A percentile compares a stretch with the other conserved stretches of the same genome.
phyloP scores from a whole-genome alignment of 495 filamentous ascomycete genomes.

The Aspergillus olivimuriae region DNA sequence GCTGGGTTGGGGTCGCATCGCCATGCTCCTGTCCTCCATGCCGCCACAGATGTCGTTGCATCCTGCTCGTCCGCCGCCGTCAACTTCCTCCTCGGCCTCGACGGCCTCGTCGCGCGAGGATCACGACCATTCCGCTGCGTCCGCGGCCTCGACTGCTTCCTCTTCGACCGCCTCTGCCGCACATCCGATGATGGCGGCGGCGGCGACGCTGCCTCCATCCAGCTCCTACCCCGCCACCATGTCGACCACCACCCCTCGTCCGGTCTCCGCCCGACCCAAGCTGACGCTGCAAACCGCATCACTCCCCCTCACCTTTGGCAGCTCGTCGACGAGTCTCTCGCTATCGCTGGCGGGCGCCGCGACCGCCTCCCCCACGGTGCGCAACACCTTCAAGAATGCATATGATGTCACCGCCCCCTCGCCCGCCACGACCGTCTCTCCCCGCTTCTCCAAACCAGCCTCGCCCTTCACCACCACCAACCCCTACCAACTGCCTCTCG shows the following conservation, averaged over 20 bases:
- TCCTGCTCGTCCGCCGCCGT: constrained; percentile 10
- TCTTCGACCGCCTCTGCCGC: constrained; percentile 12
- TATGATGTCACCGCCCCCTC: constrained; percentile 63
- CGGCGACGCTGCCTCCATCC: constrained; percentile 18
- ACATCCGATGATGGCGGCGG: constrained; percentile 5
- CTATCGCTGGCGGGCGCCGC: constrained; percentile 53
- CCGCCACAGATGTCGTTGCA: constrained; percentile 8
- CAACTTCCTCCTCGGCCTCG: constrained; percentile 21
- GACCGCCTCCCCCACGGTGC: constrained; percentile 64
- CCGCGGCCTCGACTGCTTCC: too few species aligned
- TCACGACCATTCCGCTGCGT: too few species aligned
- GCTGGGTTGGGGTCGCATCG: too few species aligned
- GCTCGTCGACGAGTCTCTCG: constrained; percentile 48
- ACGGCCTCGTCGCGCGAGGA: too few species aligned
- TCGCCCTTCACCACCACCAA: constrained; percentile 23
- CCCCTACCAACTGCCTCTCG: constrained; percentile 61
- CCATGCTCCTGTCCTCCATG: constrained; percentile 15
- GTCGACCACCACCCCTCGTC: constrained; percentile 26
- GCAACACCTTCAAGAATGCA: constrained; percentile 78
- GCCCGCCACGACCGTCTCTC: constrained; percentile 46
- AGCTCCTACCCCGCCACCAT: constrained; percentile 23
- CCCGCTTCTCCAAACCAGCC: constrained; percentile 17
- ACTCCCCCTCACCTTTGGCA: constrained; percentile 46
- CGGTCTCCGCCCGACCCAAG: constrained; percentile 61
- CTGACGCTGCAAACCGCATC: constrained; percentile 70